These are phyloP conservation scores for Ceratocystis colombiana DNA, from an alignment of 2,329 filamentous ascomycete genomes.

Conservation along the genomic window DNA sequence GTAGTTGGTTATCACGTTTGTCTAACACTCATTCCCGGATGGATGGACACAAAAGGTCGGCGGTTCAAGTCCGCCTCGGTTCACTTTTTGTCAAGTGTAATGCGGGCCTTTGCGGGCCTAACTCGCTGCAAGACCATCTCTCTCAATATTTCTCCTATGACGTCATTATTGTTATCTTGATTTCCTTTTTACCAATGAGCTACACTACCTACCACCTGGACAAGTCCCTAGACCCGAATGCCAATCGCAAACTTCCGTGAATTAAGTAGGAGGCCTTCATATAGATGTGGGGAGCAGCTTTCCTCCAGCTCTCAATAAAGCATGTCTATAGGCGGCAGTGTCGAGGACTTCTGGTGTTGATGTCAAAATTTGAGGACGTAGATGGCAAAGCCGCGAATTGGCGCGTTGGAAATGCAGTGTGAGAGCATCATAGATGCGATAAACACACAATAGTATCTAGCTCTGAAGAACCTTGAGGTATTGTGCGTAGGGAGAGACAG, in stretches of 20 bases:
- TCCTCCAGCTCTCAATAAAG: constrained; percentile 37
- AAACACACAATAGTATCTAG: constrained; percentile 34
- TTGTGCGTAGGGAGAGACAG: too few relatives aligned
- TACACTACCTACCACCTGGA: constrained; percentile 40
- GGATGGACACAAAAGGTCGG: constrained; percentile 13
- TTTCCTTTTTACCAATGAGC: constrained; percentile 30
- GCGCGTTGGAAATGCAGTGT: constrained; percentile 34
- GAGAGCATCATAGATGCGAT: constrained; percentile 36
- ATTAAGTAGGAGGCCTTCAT: constrained; percentile 31
- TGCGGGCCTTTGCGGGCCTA: too few relatives aligned
- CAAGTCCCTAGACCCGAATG: constrained; percentile 35
- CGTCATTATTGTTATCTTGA: not conserved
- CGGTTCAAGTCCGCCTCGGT: constrained; percentile 13
- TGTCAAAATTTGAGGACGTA: constrained; percentile 34
- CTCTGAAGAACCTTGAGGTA: constrained; percentile 31
- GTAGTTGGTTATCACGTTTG: constrained; percentile 16
- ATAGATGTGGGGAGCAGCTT: constrained; percentile 32
- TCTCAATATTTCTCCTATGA: too few relatives aligned
- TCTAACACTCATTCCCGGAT: not conserved
- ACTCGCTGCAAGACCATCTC: too few relatives aligned
- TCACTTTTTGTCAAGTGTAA: not conserved
- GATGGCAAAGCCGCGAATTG: constrained; percentile 31
- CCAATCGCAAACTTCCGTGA: constrained; percentile 41
- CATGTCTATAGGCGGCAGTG: constrained; percentile 16
- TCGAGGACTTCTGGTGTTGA: not conserved